phyloP scores from a whole-genome alignment of 495 filamentous ascomycete species.

The Penicillium parvum region DNA sequence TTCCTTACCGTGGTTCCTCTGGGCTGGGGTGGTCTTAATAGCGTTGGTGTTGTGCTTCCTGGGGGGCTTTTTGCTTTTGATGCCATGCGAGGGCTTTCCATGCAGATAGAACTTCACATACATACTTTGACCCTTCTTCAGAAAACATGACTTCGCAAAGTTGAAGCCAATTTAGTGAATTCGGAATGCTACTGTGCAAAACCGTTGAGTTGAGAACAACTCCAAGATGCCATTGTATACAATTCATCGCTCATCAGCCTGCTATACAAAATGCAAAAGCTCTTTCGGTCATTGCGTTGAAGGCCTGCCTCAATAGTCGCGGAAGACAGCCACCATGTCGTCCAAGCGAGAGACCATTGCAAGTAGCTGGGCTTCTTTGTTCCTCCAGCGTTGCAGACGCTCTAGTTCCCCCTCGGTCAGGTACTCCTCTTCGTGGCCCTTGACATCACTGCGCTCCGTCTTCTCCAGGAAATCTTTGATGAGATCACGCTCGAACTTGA shows the following conservation, averaged over 20 bases:
- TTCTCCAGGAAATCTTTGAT: conserved; percentile 66
- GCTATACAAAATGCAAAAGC: too few species aligned
- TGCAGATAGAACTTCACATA: too few species aligned
- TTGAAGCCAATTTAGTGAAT: too few species aligned
- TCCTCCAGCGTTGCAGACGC: conserved; percentile 61
- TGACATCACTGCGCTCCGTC: conserved; percentile 75
- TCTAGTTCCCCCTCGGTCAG: conserved; percentile 64
- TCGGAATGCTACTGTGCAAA: too few species aligned
- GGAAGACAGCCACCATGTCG: conserved; percentile 73
- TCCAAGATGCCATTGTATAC: too few species aligned
- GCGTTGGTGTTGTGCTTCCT: conserved; percentile 15
- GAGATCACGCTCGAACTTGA: conserved; percentile 64
- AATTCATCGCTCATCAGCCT: too few species aligned
- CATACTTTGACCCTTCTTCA: too few species aligned
- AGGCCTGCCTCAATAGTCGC: conserved; percentile 74
- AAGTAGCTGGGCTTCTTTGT: conserved; percentile 69
- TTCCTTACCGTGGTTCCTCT: too few species aligned
- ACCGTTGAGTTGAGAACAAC: too few species aligned
- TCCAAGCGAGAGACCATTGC: conserved; percentile 75
- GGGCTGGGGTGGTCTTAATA: conserved; percentile 4
- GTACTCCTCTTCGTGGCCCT: conserved; percentile 72
- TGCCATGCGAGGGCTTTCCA: too few species aligned
- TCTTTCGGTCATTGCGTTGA: too few species aligned
- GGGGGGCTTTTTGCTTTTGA: not conserved
- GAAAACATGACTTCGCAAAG: too few species aligned